Base-by-base conservation (phyloP, 495 filamentous ascomycete species). In the Aspergillus steynii region DNA sequence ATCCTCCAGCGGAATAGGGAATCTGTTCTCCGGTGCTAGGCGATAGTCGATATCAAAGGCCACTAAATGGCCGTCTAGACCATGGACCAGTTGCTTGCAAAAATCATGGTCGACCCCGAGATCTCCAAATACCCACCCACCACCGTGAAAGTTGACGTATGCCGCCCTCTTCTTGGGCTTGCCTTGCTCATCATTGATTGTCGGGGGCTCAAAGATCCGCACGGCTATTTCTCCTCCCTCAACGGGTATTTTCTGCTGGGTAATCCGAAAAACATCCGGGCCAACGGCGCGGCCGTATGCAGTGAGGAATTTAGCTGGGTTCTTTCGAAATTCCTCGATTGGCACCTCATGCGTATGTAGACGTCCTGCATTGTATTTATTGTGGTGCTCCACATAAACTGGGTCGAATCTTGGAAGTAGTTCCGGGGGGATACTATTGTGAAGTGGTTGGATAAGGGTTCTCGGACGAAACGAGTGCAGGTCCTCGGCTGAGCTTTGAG, bases 291-390 rank as follows among this genome's bases (percentile, higher is more conserved):
- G 71, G 50, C 74, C 74, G 52, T 78, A 78, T 20, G 62, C 63
- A 45, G 67, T 74, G 31, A 64, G 57, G 53, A 74, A 78, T 20
- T 68, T 68, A 29, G 61, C 71, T 10, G 81, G 80, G 29, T 68
- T 74, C 67, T 67, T 79, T 48, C 76, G 58, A 70, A 79, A 70
- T 7, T 79, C 71, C 53, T 82, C 71, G 34, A 83, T 80, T 25
- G 74, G 67, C 28, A 78, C 70, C 56, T 78, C 71, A 48, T 80
- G 74, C 5, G 74, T 72, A 64, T 77, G 71, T 14, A 80, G 65
- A 48, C 78, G 65, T 28, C 77, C 75, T n/a, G 66, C 68, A 57
- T 75, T 71, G 70, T 75, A 68, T 60, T 74, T 68, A 60, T 74
- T 71, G 66, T 75, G 74, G 62, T 76, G 63, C 46, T 71, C 68